Evolutionary conservation across 2,329 filamentous ascomycete species (phyloP), one percentile per base, ranked within the genome.

Genomic region (Venturia aucupariae): DNA sequence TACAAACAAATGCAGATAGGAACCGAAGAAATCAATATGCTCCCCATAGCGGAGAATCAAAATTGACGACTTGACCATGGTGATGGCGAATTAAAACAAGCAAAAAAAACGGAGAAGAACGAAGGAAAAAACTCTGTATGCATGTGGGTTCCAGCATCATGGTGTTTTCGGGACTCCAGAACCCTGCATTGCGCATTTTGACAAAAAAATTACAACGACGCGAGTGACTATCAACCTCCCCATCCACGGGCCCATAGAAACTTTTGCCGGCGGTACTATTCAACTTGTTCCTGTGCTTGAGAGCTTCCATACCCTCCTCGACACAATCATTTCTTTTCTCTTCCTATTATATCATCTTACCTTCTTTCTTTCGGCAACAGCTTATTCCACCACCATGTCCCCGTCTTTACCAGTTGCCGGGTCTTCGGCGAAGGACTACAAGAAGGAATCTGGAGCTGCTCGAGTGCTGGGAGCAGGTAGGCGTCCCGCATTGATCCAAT

Each of bases 401-500:
- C 61, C 61, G 30, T 62, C 61, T 4, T 19, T 38, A 24, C 39
- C 39, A 32, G 15, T n/a, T 15, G 22, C 46, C 11, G 46, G 46
- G 46, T 51, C 46, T 5, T 42, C 41, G 38, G 59, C 84, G 54
- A 86, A 82, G 72, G 82, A 85, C 72, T 81, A 82, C 72, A 88
- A 96, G 83, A 91, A 84, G 79, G 94, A 99, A 82, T 96, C 92
- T 65, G 92, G 90, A 72, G 76, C 88, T 74, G 94, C 94, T 71
- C 86, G 94, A 78, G 80, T 99, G 69, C 81, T 97, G 69, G 94
- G 94, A 72, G 97, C 94, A 73, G 94, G 94, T 97, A 81, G 64
- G 77, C n/a, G 42, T 55, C n/a, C n/a, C 10, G 3, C 8, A 38
- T 27, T 51, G 32, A 30, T 30, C 46, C n/a, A 39, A 39, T 60